These are phyloP conservation scores for Bigelowiella natans DNA, from an alignment of 78 protist species.

Conservation along the genomic window DNA sequence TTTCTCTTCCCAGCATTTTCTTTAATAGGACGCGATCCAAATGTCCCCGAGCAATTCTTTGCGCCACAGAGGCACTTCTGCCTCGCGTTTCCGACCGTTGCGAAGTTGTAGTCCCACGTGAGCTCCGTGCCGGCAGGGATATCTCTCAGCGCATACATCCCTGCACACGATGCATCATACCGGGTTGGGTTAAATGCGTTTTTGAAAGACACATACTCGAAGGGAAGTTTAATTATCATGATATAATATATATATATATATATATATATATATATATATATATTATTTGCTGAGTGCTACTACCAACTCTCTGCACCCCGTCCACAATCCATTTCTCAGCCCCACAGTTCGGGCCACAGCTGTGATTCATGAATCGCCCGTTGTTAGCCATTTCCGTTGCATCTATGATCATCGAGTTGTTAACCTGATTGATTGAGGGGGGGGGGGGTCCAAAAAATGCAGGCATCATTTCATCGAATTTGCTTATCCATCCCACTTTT, in stretches of 20 bases:
- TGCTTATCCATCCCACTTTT: too few species aligned
- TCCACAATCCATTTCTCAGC: not conserved
- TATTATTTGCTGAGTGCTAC: not conserved
- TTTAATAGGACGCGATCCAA: not conserved
- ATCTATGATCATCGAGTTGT: not conserved
- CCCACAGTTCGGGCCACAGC: not conserved
- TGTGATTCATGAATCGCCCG: not conserved
- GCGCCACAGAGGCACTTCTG: not conserved
- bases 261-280: not conserved
- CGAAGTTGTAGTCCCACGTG: conserved; percentile 5
- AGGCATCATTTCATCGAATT: too few species aligned
- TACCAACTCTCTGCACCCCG: not conserved
- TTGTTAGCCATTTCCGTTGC: not conserved
- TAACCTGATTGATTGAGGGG: too few species aligned
- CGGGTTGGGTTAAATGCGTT: too few species aligned
- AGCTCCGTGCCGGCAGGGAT: not conserved
- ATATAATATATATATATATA: not conserved
- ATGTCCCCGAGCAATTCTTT: not conserved
- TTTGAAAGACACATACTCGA: too few species aligned
- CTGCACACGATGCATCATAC: not conserved
- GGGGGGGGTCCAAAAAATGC: too few species aligned
- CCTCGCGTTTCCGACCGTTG: not conserved
- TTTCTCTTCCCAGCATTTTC: not conserved
- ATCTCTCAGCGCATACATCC: not conserved
- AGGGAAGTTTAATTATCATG: too few species aligned